Evolutionary conservation across 306 rosid genomes (phyloP).

Genomic region (Castanospermum australe): DNA sequence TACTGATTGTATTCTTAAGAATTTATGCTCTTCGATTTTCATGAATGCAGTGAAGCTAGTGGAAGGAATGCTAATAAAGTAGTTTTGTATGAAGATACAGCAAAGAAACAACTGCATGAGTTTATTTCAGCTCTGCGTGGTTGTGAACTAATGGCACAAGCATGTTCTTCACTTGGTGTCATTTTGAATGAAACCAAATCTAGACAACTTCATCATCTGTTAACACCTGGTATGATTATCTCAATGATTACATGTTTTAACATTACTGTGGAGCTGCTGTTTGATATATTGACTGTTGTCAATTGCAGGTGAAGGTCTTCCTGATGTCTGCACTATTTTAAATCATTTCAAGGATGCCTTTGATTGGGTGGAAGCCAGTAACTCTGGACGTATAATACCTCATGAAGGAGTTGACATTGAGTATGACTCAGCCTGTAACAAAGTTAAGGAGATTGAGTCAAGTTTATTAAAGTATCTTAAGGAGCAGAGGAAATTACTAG

Average conservation of each 20-base stretch:
- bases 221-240: slow-evolving; percentile 66
- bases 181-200: slow-evolving; percentile 65
- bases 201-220: slow-evolving; percentile 61
- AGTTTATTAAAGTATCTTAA: slow-evolving; percentile 58
- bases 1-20: slow-evolving; percentile 14
- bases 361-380: slow-evolving; percentile 93
- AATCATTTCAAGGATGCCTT: slow-evolving; percentile 87
- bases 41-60: slow-evolving; percentile 67
- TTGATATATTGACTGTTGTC: slow-evolving; percentile 16
- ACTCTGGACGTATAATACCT: slow-evolving; percentile 91
- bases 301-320: slow-evolving; percentile 74
- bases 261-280: slow-evolving; percentile 18
- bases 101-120: slow-evolving; percentile 83
- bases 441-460: slow-evolving; percentile 62
- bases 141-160: slow-evolving; percentile 77
- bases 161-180: slow-evolving; percentile 64
- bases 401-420: slow-evolving; percentile 78
- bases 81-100: slow-evolving; percentile 83
- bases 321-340: slow-evolving; percentile 53
- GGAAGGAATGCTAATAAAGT: slow-evolving; percentile 91
- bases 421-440: slow-evolving; percentile 80
- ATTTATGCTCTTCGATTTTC: slow-evolving; percentile 31
- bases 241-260: not conserved
- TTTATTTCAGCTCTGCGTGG: slow-evolving; percentile 80
- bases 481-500: slow-evolving; percentile 69